Conservation (phyloP, 2,329 filamentous ascomycete genomes). For the Aspergillus persii region DNA sequence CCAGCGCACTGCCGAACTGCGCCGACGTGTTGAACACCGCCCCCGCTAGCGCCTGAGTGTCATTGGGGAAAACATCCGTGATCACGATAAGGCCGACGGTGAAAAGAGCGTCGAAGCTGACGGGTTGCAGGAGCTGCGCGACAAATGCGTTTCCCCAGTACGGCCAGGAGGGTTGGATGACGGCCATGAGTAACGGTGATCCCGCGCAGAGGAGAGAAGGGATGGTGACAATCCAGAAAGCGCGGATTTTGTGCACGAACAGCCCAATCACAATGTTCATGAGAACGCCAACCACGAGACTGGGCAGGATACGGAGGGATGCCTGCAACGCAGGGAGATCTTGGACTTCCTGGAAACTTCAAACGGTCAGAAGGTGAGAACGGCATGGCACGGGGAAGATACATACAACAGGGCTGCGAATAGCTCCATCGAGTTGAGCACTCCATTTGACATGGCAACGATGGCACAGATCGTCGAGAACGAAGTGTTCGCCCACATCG, state of each 20-base stretch:
- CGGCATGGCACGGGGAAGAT: neutral
- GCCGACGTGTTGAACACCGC: conserved; percentile 61
- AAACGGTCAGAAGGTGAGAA: conserved; percentile 8
- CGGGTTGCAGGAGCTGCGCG: conserved; percentile 27
- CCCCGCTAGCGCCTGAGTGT: conserved; percentile 59
- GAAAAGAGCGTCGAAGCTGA: conserved; percentile 21
- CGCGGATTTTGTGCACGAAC: conserved; percentile 45
- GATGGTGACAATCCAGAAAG: conserved; percentile 40
- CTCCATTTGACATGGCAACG: conserved; percentile 47
- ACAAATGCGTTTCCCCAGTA: conserved; percentile 54
- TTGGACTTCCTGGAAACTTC: conserved; percentile 54
- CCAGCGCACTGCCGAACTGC: conserved; percentile 56
- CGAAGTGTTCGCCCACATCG: conserved; percentile 57
- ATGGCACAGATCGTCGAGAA: conserved; percentile 58
- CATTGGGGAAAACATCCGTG: conserved; percentile 10
- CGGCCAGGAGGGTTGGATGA: conserved; percentile 48
- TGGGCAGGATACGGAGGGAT: conserved; percentile 49
- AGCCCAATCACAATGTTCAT: conserved; percentile 48
- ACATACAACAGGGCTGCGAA: conserved; percentile 52
- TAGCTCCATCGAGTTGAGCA: conserved; percentile 49
- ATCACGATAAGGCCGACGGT: conserved; percentile 17
- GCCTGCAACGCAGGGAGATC: conserved; percentile 45
- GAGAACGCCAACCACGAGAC: conserved; percentile 43
- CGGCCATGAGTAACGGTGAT: conserved; percentile 56
- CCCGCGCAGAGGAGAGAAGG: conserved; percentile 45